phyloP scores from a whole-genome alignment of 2,329 filamentous ascomycete species.

The Colletotrichum brevisporum region DNA sequence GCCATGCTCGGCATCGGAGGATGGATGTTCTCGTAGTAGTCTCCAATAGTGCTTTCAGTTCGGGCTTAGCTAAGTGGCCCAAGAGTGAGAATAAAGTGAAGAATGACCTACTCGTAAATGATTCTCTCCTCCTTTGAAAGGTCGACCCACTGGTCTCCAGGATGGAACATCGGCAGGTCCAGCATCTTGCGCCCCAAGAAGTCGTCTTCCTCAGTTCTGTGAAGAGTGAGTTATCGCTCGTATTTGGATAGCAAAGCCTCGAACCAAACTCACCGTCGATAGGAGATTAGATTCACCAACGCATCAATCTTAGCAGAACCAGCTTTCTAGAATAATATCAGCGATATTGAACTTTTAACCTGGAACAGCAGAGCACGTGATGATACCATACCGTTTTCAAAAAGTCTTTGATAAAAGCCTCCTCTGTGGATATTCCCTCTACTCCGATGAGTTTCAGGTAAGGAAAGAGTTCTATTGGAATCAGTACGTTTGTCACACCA shows the following conservation, averaged over 20 bases:
- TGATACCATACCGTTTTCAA: constrained; percentile 35
- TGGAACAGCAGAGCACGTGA: neutral
- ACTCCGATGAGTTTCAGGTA: constrained; percentile 52
- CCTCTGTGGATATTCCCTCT: constrained; percentile 13
- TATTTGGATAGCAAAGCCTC: neutral
- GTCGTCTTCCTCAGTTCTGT: constrained; percentile 46
- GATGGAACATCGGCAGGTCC: constrained; percentile 40
- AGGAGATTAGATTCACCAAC: constrained; percentile 29
- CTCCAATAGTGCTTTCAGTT: neutral
- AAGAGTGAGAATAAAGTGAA: too few species aligned
- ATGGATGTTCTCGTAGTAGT: neutral
- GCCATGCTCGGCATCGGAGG: neutral
- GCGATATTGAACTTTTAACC: neutral
- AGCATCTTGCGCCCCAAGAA: constrained; percentile 49
- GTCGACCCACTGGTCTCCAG: constrained; percentile 43
- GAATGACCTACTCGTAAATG: constrained; percentile 45
- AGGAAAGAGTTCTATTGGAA: constrained; percentile 51
- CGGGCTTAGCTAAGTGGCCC: neutral
- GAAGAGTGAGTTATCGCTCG: neutral
- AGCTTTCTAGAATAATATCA: constrained; percentile 4
- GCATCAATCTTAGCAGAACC: constrained; percentile 19
- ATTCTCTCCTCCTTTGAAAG: constrained; percentile 46
- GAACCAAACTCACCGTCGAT: constrained; percentile 15
- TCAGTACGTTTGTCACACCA: constrained; percentile 33
- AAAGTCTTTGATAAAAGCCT: constrained; percentile 41